Conservation (phyloP, 2,329 filamentous ascomycete species). For the Pseudocercospora musae region DNA sequence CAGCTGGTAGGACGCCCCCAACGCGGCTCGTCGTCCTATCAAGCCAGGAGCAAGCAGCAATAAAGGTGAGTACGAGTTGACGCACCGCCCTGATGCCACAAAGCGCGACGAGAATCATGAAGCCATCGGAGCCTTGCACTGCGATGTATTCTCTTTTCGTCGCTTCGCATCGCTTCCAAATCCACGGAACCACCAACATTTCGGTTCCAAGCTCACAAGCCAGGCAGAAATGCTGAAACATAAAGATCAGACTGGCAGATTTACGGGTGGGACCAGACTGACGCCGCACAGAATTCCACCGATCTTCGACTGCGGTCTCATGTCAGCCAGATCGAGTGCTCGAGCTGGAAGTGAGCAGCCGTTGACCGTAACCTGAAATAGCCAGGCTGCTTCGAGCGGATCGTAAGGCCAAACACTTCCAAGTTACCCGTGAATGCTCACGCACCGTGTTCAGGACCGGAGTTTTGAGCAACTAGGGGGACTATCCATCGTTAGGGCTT, state of each 20-base stretch:
- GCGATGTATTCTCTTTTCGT: conserved; percentile 11
- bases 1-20: not conserved
- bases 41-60: not conserved
- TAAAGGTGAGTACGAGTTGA: not conserved
- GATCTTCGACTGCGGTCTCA: not conserved
- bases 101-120: not conserved
- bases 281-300: not conserved
- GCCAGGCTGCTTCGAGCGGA: not conserved
- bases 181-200: not conserved
- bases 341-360: not conserved
- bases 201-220: not conserved
- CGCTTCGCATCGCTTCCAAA: conserved; percentile 11
- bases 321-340: not conserved
- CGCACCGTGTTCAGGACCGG: not conserved
- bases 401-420: not conserved
- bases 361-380: not conserved
- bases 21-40: not conserved
- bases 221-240: not conserved
- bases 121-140: conserved; percentile 4
- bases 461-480: not conserved
- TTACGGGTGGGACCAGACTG: not conserved
- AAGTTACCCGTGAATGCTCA: not conserved
- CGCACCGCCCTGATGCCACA: not conserved
- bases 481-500: not conserved
- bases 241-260: not conserved